Evolutionary conservation across 2,329 filamentous ascomycete genomes (phyloP).

Genomic region (Trichoderma atroviride): DNA sequence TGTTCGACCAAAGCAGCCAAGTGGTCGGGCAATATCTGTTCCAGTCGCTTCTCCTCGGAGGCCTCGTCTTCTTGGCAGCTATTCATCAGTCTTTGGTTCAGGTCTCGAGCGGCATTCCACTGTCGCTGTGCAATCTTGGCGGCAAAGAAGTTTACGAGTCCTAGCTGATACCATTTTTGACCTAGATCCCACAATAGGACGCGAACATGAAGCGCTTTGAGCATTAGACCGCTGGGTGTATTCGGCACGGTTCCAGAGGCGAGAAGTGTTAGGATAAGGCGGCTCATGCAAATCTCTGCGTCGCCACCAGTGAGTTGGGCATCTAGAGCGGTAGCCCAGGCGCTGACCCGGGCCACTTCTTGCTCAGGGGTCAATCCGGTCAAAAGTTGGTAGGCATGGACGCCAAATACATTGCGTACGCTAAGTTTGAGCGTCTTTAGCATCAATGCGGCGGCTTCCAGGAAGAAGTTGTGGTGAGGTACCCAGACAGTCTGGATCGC

Average conservation of each 20-base stretch:
- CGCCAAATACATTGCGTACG: constrained; percentile 74
- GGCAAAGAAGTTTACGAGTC: constrained; percentile 68
- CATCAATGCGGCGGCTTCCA: constrained; percentile 79
- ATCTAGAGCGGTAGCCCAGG: constrained; percentile 91
- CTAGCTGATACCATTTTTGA: constrained; percentile 65
- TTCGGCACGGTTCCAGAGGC: constrained; percentile 85
- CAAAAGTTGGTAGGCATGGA: constrained; percentile 73
- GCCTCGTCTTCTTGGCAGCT: neutral
- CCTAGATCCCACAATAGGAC: constrained; percentile 80
- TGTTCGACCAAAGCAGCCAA: constrained; percentile 74
- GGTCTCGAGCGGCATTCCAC: constrained; percentile 78
- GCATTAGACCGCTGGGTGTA: constrained; percentile 81
- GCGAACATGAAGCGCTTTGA: constrained; percentile 90
- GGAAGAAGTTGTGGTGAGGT: constrained; percentile 80
- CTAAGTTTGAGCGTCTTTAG: constrained; percentile 83
- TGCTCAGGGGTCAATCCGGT: constrained; percentile 83
- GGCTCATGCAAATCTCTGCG: constrained; percentile 83
- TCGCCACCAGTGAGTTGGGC: constrained; percentile 91
- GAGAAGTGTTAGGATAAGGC: constrained; percentile 81
- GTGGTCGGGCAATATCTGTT: constrained; percentile 71
- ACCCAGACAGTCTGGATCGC: constrained; percentile 92
- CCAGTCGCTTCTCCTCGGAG: constrained; percentile 31
- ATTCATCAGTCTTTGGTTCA: constrained; percentile 47
- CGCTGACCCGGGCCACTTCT: constrained; percentile 83
- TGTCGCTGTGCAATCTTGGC: constrained; percentile 72